Base-by-base conservation (phyloP, 2,329 filamentous ascomycete genomes). In the Metarhizium brunneum region DNA sequence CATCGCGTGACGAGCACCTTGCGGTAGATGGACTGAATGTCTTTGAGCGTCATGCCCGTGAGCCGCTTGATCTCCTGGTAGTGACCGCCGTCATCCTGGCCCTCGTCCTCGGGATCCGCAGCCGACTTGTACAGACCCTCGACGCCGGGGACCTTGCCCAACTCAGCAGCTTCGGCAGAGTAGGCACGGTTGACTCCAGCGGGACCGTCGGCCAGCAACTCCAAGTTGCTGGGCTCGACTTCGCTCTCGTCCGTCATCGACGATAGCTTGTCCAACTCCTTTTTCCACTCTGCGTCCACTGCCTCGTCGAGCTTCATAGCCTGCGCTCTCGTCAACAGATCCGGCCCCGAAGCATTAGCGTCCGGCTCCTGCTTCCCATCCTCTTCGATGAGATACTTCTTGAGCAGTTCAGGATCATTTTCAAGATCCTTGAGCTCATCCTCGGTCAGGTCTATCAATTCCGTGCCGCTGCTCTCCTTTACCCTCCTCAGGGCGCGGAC, bases 1-100 rank as follows among this genome's bases (percentile, higher is more conserved):
- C 73, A 72, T 66, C 92, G 88, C 4, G 68, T 67, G 50, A 95
- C 87, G 50, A 99, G 74, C 50, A 80, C 77, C 79, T 95, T 96
- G 60, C 82, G 74, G 56, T 81, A 77, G 57, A 95, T 68, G 5
- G 66, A 62, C 50, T 78, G 60, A 62, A 86, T 78, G 29, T 84
- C 71, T 52, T 66, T 62, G 56, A 84, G 71, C 18, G 63, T 73
- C 69, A 85, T 68, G 61, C 81, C 81, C 51, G 80, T 83, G 59
- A 77, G 69, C 60, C 72, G 73, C 71, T 82, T 81, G 63, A 82
- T 69, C 58, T 77, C 72, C 63, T 76, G 70, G 68, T 73, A 83
- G 52, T 70, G 63, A 58, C 79, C 79, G 25, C 72, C 68, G 62
- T 78, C 75, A 67, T 83, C 80, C 59, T 75, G 66, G 30, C 74